Evolutionary conservation across 306 rosid genomes (phyloP).

Genomic region (Cercis canadensis): DNA sequence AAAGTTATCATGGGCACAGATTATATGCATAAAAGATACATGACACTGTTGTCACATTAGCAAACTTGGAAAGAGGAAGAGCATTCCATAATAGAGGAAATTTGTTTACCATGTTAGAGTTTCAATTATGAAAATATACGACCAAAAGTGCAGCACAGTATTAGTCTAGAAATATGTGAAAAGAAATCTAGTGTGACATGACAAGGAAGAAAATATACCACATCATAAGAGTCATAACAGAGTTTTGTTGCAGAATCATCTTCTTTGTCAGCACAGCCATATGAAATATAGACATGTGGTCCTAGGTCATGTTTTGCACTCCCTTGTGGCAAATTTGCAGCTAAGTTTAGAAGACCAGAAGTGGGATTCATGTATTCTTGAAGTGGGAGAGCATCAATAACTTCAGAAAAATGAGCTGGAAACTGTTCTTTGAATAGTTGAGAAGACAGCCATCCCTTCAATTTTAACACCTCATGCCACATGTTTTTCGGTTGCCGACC

Average conservation of each 20-base stretch:
- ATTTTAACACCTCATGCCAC: conserved; percentile 76
- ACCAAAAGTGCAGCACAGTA: conserved; percentile 5
- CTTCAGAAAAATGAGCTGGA: conserved; percentile 84
- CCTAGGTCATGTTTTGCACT: conserved; percentile 76
- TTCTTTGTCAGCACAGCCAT: conserved; percentile 73
- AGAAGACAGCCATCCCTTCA: conserved; percentile 91
- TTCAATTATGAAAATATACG: conserved; percentile 4
- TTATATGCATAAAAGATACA: conserved; percentile 27
- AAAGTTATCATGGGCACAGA: conserved; percentile 24
- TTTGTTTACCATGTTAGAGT: conserved; percentile 11
- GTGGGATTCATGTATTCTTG: conserved; percentile 93
- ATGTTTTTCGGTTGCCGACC: conserved; percentile 58
- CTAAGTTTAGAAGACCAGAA: conserved; percentile 85
- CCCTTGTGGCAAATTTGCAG: conserved; percentile 76
- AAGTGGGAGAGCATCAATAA: conserved; percentile 78
- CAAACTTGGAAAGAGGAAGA: conserved; percentile 11
- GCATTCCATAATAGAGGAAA: conserved; percentile 16
- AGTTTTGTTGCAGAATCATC: conserved; percentile 73
- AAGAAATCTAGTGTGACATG: conserved; percentile 28
- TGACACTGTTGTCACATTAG: neutral
- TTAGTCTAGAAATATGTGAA: conserved; percentile 1
- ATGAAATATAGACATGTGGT: conserved; percentile 77
- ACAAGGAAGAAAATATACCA: conserved; percentile 60
- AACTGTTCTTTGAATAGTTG: conserved; percentile 86
- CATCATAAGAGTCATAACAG: conserved; percentile 71